Percentiles rank a stretch among this genome's conserved stretches.
Evolutionary conservation across 768 basidiomycete genomes (phyloP).

Genomic region (Kwoniella dejecticola): DNA sequence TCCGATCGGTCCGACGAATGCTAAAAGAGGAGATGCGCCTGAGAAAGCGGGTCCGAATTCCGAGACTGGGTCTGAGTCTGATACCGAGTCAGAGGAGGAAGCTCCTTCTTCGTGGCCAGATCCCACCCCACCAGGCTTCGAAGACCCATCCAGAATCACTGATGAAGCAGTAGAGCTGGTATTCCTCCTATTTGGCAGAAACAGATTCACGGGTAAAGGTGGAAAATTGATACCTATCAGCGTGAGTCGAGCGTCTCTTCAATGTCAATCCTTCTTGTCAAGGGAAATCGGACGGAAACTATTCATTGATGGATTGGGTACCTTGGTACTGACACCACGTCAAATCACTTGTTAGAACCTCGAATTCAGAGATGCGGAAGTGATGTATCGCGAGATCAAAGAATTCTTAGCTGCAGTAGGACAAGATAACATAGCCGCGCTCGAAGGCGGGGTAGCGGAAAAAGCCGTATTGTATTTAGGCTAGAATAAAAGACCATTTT

Average conservation of each 20-base stretch:
- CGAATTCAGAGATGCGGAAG: conserved; percentile 28
- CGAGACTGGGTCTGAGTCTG: background rate
- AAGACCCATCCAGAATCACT: conserved; percentile 38
- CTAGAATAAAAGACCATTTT: too few relatives aligned
- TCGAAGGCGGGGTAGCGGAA: background rate
- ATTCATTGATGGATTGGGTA: too few relatives aligned
- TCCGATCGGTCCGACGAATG: background rate
- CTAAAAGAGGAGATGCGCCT: background rate
- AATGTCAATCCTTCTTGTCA: too few relatives aligned
- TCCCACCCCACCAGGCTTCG: conserved; percentile 54
- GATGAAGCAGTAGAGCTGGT: conserved; percentile 25
- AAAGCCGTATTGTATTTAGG: conserved; percentile 27
- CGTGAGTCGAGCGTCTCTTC: conserved; percentile 38
- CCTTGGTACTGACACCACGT: too few relatives aligned
- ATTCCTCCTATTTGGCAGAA: conserved; percentile 22
- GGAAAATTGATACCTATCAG: conserved; percentile 21
- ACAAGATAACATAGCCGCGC: conserved; percentile 30
- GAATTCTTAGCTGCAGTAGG: conserved; percentile 52
- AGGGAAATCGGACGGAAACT: too few relatives aligned
- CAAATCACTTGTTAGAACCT: too few relatives aligned
- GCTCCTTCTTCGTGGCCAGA: conserved; percentile 38
- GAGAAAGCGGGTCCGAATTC: background rate
- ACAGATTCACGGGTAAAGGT: conserved; percentile 4
- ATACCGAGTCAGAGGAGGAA: conserved; percentile 30
- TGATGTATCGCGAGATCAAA: conserved; percentile 25